phyloP scores from a whole-genome alignment of 768 basidiomycete species.

The Trametes gibbosa region DNA sequence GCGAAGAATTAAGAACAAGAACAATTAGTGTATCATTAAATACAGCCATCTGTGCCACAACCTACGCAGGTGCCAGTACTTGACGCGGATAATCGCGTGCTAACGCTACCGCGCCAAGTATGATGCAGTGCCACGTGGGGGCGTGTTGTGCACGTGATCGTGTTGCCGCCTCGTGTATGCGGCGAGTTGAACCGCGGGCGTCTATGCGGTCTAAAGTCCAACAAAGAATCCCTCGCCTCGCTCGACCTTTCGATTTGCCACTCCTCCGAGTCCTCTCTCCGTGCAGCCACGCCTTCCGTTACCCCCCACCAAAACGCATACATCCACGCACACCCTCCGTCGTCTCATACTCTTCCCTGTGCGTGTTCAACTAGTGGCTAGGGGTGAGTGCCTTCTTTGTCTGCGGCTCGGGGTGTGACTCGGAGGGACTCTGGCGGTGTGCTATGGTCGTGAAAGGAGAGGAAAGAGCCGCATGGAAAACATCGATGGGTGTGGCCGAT shows the following conservation, averaged over 20 bases:
- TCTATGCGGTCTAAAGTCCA: constrained; percentile 10
- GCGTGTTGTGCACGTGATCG: constrained; percentile 12
- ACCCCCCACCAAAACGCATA: not conserved
- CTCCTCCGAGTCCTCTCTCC: not conserved
- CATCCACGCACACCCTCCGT: not conserved
- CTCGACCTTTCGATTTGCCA: not conserved
- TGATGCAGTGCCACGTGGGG: constrained; percentile 4
- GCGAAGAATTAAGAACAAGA: not conserved
- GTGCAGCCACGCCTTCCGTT: not conserved
- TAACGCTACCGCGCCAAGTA: not conserved
- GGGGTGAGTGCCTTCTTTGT: not conserved
- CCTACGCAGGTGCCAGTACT: no score
- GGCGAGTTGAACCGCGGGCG: constrained; percentile 17
- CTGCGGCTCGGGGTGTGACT: not conserved
- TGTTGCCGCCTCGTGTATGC: constrained; percentile 12
- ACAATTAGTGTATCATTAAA: no score
- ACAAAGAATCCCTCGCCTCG: constrained; percentile 4
- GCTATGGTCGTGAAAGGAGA: not conserved
- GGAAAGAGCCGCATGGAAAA: not conserved
- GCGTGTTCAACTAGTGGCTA: not conserved
- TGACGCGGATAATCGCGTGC: no score
- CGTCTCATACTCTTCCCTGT: not conserved
- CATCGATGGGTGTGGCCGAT: not conserved
- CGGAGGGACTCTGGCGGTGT: no score
- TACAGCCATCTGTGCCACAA: no score